Evolutionary conservation across 176 grass and related monocot genomes (phyloP).

Genomic region (Bothriochloa decipiens): DNA sequence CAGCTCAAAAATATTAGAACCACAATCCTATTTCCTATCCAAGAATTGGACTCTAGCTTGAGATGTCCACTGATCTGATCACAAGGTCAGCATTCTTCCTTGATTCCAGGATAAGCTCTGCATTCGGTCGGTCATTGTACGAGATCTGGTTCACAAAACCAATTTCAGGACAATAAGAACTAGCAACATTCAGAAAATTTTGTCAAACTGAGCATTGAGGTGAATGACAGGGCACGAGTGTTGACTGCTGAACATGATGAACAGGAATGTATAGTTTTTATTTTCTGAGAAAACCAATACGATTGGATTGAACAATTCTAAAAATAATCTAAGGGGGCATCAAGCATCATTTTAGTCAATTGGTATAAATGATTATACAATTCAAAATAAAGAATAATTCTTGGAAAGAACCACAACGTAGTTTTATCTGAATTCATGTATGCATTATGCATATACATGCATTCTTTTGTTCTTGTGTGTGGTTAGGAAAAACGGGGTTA

Average conservation of each 20-base stretch:
- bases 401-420: neutral
- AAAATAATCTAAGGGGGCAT: neutral
- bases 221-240: neutral
- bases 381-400: neutral
- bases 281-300: neutral
- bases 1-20: slow-evolving; percentile 13
- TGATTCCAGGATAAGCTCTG: slow-evolving; percentile 79
- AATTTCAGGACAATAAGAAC: slow-evolving; percentile 12
- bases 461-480: neutral
- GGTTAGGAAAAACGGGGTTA: neutral
- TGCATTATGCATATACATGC: neutral
- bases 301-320: neutral
- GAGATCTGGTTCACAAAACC: slow-evolving; percentile 60
- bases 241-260: slow-evolving; percentile 5
- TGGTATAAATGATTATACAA: neutral
- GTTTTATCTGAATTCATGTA: slow-evolving; percentile 14
- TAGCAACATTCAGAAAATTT: neutral
- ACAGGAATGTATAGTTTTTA: neutral
- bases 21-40: neutral
- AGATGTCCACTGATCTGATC: slow-evolving; percentile 72
- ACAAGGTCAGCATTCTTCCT: slow-evolving; percentile 80
- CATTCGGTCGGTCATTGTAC: slow-evolving; percentile 89
- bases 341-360: neutral
- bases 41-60: slow-evolving; percentile 21
- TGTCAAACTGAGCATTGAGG: neutral